phyloP scores from a whole-genome alignment of 2,329 filamentous ascomycete species.

The Microdochium paspali region DNA sequence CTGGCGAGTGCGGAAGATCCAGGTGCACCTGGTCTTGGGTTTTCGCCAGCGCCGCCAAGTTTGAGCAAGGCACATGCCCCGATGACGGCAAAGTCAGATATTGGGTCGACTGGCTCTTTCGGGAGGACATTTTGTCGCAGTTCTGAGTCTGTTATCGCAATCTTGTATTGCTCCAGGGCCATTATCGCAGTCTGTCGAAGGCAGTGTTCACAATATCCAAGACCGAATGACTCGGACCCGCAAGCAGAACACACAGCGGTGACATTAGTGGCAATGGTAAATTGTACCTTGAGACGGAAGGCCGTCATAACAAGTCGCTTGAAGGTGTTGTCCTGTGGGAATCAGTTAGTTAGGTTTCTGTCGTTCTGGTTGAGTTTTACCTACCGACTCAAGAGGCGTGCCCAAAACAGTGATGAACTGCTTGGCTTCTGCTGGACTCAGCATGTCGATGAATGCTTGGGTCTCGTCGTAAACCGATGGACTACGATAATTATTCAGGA shows the following conservation, averaged over 20 bases:
- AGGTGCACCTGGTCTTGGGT: background rate
- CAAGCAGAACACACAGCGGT: background rate
- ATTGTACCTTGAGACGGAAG: slow-evolving; percentile 3
- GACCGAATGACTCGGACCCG: background rate
- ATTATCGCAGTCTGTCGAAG: slow-evolving; percentile 9
- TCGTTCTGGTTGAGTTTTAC: background rate
- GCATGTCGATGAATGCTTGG: slow-evolving; percentile 30
- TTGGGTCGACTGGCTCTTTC: slow-evolving; percentile 10
- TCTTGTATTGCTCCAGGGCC: slow-evolving; percentile 11
- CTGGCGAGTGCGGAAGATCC: slow-evolving; percentile 10
- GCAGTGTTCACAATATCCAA: slow-evolving; percentile 9
- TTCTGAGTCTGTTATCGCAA: slow-evolving; percentile 7
- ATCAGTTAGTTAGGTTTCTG: slow-evolving; percentile 14
- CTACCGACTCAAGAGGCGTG: background rate
- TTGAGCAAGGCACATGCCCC: slow-evolving; percentile 17
- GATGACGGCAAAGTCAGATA: slow-evolving; percentile 13
- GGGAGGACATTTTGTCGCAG: slow-evolving; percentile 5
- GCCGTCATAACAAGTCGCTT: slow-evolving; percentile 2
- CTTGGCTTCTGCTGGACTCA: slow-evolving; percentile 29
- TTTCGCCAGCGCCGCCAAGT: slow-evolving; percentile 8
- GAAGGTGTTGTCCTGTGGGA: slow-evolving; percentile 2
- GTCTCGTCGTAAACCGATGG: slow-evolving; percentile 37
- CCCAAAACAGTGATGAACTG: slow-evolving; percentile 19
- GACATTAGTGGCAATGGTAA: background rate
- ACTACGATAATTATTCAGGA: slow-evolving; percentile 19